Evolutionary conservation across 2,329 filamentous ascomycete species (phyloP).

Genomic region (Teratosphaeria nubilosa): DNA sequence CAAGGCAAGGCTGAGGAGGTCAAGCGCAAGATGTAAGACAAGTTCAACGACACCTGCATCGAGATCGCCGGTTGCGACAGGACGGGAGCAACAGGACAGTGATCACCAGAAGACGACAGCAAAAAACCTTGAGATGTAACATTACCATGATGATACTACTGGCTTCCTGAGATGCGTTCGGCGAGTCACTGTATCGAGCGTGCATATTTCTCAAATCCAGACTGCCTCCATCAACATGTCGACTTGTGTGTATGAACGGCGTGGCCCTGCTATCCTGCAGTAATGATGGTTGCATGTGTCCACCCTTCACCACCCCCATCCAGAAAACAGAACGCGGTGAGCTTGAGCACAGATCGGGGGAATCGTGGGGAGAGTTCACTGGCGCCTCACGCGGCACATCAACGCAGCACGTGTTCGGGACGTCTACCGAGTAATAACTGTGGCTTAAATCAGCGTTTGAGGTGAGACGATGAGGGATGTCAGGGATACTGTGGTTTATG

Average conservation of each 20-base stretch:
- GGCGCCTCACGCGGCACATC: not conserved
- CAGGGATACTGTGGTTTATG: too few relatives aligned
- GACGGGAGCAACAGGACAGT: not conserved
- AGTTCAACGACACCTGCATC: not conserved
- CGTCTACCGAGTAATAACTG: not conserved
- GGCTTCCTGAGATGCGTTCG: not conserved
- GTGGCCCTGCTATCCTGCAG: not conserved
- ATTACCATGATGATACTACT: not conserved
- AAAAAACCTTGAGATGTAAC: not conserved
- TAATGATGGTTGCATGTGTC: not conserved
- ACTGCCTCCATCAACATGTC: not conserved
- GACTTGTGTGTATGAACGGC: not conserved
- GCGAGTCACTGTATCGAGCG: not conserved
- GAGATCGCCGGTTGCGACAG: not conserved
- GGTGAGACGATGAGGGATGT: too few relatives aligned
- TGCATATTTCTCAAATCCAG: not conserved
- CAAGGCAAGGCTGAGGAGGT: slow-evolving; percentile 28
- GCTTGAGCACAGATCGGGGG: not conserved
- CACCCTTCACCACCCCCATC: not conserved
- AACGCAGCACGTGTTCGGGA: not conserved
- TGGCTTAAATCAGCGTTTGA: too few relatives aligned
- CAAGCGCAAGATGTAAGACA: slow-evolving; percentile 3
- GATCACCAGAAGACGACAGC: not conserved
- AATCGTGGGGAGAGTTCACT: not conserved
- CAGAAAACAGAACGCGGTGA: not conserved